phyloP scores from a whole-genome alignment of 1,139 yeast genomes.

The Hansenula sp. region DNA sequence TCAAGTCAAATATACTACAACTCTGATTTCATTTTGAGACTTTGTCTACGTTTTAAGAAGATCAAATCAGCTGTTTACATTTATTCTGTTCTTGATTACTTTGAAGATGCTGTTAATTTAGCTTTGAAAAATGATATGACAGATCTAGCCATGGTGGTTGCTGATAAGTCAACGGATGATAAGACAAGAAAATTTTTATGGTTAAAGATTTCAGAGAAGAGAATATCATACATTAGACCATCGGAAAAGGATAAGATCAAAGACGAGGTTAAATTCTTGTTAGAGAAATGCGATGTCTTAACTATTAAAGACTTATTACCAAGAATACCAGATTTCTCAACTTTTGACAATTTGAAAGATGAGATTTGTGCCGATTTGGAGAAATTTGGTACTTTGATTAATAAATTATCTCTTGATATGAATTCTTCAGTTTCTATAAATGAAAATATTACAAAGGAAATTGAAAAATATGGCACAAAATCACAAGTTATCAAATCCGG shows the following conservation, averaged over 20 bases:
- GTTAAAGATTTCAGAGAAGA: constrained; percentile 62
- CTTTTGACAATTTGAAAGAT: constrained; percentile 78
- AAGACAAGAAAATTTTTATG: constrained; percentile 66
- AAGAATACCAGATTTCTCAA: constrained; percentile 76
- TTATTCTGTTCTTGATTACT: constrained; percentile 61
- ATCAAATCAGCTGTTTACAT: constrained; percentile 67
- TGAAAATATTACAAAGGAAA: constrained; percentile 55
- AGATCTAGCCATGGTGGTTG: constrained; percentile 56
- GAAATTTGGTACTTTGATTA: constrained; percentile 62
- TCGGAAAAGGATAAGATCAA: constrained; percentile 20
- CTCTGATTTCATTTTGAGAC: constrained; percentile 68
- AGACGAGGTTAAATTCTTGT: constrained; percentile 34
- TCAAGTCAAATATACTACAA: constrained; percentile 42
- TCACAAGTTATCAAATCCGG: constrained; percentile 74
- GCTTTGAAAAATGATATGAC: constrained; percentile 64
- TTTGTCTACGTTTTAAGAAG: constrained; percentile 60
- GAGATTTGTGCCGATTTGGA: constrained; percentile 80
- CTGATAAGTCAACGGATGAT: constrained; percentile 47
- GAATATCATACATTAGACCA: constrained; percentile 35
- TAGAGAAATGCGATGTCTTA: constrained; percentile 51
- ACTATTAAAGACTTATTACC: constrained; percentile 82
- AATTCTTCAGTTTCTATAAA: constrained; percentile 67
- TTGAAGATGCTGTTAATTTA: constrained; percentile 75
- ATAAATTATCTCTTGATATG: constrained; percentile 69
- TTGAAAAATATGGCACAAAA: constrained; percentile 44